Conservation (phyloP, 2,329 filamentous ascomycete genomes). For the Stachybotrys echinatus region DNA sequence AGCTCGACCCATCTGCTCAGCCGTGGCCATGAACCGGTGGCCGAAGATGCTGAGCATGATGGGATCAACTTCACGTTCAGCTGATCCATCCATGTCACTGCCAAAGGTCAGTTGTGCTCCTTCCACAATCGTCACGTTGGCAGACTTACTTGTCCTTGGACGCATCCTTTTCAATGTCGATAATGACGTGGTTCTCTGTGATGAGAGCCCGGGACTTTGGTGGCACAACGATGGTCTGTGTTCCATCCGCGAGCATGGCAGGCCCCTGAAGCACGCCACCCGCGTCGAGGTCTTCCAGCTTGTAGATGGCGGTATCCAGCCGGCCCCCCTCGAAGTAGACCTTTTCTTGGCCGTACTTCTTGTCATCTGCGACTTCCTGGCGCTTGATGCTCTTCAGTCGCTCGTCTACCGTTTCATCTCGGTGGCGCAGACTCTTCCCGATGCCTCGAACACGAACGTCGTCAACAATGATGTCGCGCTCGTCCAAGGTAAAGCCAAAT, state of each 20-base stretch:
- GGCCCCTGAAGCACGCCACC: conserved; percentile 73
- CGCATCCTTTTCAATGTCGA: conserved; percentile 65
- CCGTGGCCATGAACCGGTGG: conserved; percentile 81
- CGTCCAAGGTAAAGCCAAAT: conserved; percentile 82
- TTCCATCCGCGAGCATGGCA: conserved; percentile 80
- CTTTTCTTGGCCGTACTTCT: conserved; percentile 58
- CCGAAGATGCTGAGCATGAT: conserved; percentile 77
- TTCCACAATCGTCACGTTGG: not conserved
- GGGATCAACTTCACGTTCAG: conserved; percentile 56
- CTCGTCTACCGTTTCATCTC: conserved; percentile 77
- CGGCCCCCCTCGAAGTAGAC: conserved; percentile 86
- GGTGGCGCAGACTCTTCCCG: conserved; percentile 76
- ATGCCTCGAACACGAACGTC: conserved; percentile 86
- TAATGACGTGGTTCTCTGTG: conserved; percentile 81
- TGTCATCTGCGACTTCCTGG: conserved; percentile 49
- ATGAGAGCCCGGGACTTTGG: conserved; percentile 72
- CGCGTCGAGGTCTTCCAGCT: conserved; percentile 66
- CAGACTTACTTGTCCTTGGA: conserved; percentile 27
- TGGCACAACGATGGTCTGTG: conserved; percentile 87
- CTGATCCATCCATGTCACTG: conserved; percentile 13
- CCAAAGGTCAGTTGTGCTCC: not conserved
- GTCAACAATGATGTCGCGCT: conserved; percentile 84
- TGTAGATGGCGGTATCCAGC: conserved; percentile 74
- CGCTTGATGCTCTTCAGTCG: conserved; percentile 68
- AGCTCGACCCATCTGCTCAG: conserved; percentile 77